Evolutionary conservation across 164 flowering plant species (phyloP), one percentile per base, ranked within the genome.

Genomic region (Euptelea pleiosperma): DNA sequence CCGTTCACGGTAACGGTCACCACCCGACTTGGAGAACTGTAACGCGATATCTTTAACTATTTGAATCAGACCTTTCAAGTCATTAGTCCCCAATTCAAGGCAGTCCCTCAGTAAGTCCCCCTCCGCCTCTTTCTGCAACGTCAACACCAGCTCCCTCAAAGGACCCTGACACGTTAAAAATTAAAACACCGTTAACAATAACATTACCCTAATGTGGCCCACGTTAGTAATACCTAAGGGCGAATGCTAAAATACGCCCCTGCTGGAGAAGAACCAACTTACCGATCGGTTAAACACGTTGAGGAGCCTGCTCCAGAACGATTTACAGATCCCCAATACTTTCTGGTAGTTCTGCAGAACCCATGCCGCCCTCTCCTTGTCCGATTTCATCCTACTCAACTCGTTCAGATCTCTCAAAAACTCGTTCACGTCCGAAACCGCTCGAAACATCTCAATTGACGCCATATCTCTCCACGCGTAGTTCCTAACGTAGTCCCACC

Each of bases 71-170:
- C 80, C 87, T 55, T 76, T 76, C 68, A 83, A 60, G 51, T 87
- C 95, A 55, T 58, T 67, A 31, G 65, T 64, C 28, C 87, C 83
- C 61, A 87, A 30, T 63, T 87, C 86, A 51, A 85, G 72, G 52
- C 89, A 81, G 54, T 85, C 91, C 68, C 55, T 73, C 42, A 87
- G 39, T 26, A 87, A 60, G 0, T 46, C 82, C 15, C 89, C 91
- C 61, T 74, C 65, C 42, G 81, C 73, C 63, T 87, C 91, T 42
- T 4, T 63, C 63, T 77, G 75, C 68, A 85, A 55, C 16, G 60
- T 65, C 74, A 74, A 70, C 68, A 82, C 76, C 57, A 71, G 28
- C 48, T 82, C 82, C 65, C 83, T 76, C 68, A 78, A 49, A 11
- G 87, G 63, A 16, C 86, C 89, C 87, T 87, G 70, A 48, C 35